phyloP scores from a whole-genome alignment of 176 grass and related monocot genomes.

The Zea luxurians region DNA sequence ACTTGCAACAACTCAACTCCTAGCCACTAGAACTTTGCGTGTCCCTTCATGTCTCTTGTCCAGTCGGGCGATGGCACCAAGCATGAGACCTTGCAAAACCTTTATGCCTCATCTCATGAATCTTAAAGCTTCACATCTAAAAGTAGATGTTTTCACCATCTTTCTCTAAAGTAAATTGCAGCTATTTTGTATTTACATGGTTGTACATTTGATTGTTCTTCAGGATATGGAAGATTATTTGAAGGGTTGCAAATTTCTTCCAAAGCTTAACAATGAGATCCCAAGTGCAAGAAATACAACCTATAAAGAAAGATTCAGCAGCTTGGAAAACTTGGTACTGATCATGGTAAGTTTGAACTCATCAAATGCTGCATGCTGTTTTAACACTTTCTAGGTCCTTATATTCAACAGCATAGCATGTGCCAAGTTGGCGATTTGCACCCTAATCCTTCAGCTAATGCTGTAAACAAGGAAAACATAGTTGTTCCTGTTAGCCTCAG shows the following conservation, averaged over 20 bases:
- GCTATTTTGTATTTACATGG: conserved; percentile 3
- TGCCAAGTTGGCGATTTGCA: neutral
- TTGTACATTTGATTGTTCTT: conserved; percentile 27
- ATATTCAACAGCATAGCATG: neutral
- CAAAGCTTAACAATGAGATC: conserved; percentile 94
- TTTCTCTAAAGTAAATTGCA: conserved; percentile 9
- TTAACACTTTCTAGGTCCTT: conserved; percentile 15
- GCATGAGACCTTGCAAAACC: neutral
- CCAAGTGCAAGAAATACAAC: conserved; percentile 68
- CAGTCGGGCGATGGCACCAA: neutral
- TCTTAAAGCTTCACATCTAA: neutral
- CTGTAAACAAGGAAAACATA: neutral
- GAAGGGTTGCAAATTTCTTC: conserved; percentile 91
- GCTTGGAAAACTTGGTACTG: conserved; percentile 78
- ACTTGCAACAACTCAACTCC: too few relatives aligned
- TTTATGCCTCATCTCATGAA: neutral
- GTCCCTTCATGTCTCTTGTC: neutral
- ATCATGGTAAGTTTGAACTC: conserved; percentile 79
- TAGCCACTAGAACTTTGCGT: neutral
- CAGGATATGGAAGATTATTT: conserved; percentile 88
- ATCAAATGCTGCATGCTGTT: neutral
- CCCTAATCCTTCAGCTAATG: neutral
- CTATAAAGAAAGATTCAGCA: conserved; percentile 86
- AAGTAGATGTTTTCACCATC: neutral
- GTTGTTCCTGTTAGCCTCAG: neutral